These are phyloP conservation scores for Linum trigynum DNA, from an alignment of 345 rosid species.

Conservation along the genomic window DNA sequence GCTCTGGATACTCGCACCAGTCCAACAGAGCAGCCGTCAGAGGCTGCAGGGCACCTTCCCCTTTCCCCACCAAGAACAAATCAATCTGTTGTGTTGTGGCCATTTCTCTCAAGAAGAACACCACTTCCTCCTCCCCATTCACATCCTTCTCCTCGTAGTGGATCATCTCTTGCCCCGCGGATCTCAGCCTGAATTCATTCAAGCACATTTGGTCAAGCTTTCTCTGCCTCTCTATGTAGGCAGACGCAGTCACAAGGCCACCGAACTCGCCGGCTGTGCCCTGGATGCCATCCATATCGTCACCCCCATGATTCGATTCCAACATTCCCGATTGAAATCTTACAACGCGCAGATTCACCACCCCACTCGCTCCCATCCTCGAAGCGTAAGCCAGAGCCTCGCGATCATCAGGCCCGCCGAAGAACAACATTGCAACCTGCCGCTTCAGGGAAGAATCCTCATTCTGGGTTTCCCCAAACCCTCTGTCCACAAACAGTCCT, in stretches of 20 bases:
- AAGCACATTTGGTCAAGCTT: slow-evolving; percentile 30
- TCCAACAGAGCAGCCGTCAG: slow-evolving; percentile 32
- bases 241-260: neutral
- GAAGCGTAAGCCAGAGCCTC: slow-evolving; percentile 62
- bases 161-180: slow-evolving; percentile 19
- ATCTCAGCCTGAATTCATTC: slow-evolving; percentile 37
- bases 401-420: slow-evolving; percentile 57
- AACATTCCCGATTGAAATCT: slow-evolving; percentile 30
- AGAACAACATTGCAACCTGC: slow-evolving; percentile 32
- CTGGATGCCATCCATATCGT: neutral
- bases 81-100: slow-evolving; percentile 20
- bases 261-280: neutral
- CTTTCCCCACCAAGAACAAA: slow-evolving; percentile 49
- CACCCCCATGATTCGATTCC: slow-evolving; percentile 1
- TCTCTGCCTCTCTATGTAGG: slow-evolving; percentile 11
- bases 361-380: slow-evolving; percentile 36
- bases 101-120: slow-evolving; percentile 23
- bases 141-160: slow-evolving; percentile 33
- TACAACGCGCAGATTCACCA: slow-evolving; percentile 32
- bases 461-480: slow-evolving; percentile 21
- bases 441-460: slow-evolving; percentile 12
- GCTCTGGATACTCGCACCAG: slow-evolving; percentile 40
- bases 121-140: slow-evolving; percentile 32
- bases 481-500: slow-evolving; percentile 57
- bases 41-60: slow-evolving; percentile 25